Conservation (phyloP, 1,284 basidiomycete species). For the Fomitopsis schrenkii region DNA sequence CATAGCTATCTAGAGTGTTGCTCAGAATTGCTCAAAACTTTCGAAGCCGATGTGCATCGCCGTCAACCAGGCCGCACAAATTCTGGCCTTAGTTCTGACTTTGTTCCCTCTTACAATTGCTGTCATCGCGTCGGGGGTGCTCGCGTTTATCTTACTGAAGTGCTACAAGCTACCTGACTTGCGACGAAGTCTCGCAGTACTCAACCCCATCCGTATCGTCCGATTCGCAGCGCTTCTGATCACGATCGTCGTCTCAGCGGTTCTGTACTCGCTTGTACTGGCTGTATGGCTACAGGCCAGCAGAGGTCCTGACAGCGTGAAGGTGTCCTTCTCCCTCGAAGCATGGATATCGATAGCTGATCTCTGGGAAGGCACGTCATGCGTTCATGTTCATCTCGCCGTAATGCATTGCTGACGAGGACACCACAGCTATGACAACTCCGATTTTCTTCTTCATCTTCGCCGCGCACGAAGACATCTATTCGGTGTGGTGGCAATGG, state of each 20-base stretch:
- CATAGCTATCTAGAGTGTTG: background rate
- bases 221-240: slow-evolving; percentile 21
- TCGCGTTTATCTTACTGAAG: slow-evolving; percentile 16
- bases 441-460: slow-evolving; percentile 24
- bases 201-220: slow-evolving; percentile 16
- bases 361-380: slow-evolving; percentile 22
- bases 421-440: slow-evolving; percentile 15
- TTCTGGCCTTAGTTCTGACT: slow-evolving; percentile 19
- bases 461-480: slow-evolving; percentile 24
- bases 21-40: background rate
- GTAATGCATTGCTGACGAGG: background rate
- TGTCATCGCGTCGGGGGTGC: slow-evolving; percentile 10
- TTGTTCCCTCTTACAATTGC: slow-evolving; percentile 19
- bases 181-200: slow-evolving; percentile 6
- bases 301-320: background rate
- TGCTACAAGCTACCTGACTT: slow-evolving; percentile 16
- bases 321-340: background rate
- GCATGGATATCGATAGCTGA: slow-evolving; percentile 12
- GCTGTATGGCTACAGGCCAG: slow-evolving; percentile 14
- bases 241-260: slow-evolving; percentile 20
- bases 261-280: slow-evolving; percentile 19
- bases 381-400: background rate
- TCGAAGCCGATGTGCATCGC: slow-evolving; percentile 20
- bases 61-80: slow-evolving; percentile 12
- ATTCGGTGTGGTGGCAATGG: slow-evolving; percentile 16